Evolutionary conservation across 2,329 filamentous ascomycete species (phyloP).

Genomic region (Fusarium anthophilum): DNA sequence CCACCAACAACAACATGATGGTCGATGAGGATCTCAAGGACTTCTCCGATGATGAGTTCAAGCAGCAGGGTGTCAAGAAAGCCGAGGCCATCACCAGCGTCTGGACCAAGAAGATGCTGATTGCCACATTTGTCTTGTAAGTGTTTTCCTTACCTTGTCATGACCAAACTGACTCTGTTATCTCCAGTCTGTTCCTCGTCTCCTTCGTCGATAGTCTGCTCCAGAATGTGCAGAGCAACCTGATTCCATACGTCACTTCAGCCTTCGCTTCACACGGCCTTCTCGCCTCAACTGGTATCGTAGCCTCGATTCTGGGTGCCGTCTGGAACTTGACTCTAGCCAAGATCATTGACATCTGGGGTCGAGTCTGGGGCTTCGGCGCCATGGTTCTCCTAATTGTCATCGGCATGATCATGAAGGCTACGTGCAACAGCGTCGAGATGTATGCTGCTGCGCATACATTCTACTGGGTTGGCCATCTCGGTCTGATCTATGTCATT

Average conservation of each 20-base stretch:
- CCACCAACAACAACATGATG: constrained; percentile 9
- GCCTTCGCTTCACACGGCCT: constrained; percentile 62
- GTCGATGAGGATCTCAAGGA: constrained; percentile 1
- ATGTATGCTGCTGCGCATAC: constrained; percentile 70
- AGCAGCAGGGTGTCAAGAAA: constrained; percentile 33
- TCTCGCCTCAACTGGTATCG: constrained; percentile 61
- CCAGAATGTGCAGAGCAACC: constrained; percentile 37
- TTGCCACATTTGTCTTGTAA: constrained; percentile 45
- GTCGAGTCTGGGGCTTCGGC: constrained; percentile 8
- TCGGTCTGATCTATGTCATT: constrained; percentile 53
- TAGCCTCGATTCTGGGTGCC: constrained; percentile 46
- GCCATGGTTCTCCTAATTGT: constrained; percentile 49
- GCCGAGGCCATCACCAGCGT: constrained; percentile 51
- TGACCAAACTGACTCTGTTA: not conserved
- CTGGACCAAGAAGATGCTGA: constrained; percentile 52
- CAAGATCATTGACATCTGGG: constrained; percentile 18
- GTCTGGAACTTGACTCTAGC: constrained; percentile 3
- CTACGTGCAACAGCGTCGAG: constrained; percentile 63
- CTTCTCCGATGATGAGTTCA: constrained; percentile 14
- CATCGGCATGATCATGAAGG: constrained; percentile 70
- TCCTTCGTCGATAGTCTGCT: constrained; percentile 60
- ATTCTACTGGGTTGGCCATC: constrained; percentile 69
- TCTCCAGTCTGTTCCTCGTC: constrained; percentile 53
- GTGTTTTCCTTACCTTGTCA: not conserved
- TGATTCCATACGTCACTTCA: constrained; percentile 59